These are phyloP conservation scores for Kalanchoe fedtschenkoi DNA, from an alignment of 164 flowering plant genomes.

Conservation along the genomic window DNA sequence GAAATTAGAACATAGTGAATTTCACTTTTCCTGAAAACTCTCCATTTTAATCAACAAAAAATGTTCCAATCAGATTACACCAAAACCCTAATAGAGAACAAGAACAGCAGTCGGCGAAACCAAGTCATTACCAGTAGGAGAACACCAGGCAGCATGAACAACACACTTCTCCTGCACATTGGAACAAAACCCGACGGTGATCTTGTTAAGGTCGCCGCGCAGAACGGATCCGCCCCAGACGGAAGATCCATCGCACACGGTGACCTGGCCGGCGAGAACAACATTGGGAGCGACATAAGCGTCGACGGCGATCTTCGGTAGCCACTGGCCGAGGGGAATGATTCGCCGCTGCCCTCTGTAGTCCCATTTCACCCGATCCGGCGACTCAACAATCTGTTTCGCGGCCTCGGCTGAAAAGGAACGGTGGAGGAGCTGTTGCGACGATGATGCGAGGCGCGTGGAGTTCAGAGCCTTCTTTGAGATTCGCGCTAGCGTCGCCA, in stretches of 20 bases:
- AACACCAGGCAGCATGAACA: slow-evolving; percentile 85
- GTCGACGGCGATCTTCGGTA: slow-evolving; percentile 88
- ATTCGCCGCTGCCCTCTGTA: slow-evolving; percentile 83
- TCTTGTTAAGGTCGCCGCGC: slow-evolving; percentile 94
- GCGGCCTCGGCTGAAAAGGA: slow-evolving; percentile 26
- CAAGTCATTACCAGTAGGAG: slow-evolving; percentile 71
- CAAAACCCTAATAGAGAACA: not conserved
- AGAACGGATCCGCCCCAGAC: slow-evolving; percentile 90
- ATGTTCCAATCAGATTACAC: not conserved
- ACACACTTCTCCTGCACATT: slow-evolving; percentile 94
- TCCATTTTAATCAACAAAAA: not conserved
- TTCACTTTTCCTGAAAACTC: too few species aligned
- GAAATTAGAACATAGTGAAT: too few species aligned
- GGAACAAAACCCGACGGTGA: slow-evolving; percentile 83
- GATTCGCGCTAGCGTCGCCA: slow-evolving; percentile 35
- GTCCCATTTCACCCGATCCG: slow-evolving; percentile 91
- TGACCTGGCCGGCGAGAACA: slow-evolving; percentile 91
- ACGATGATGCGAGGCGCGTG: slow-evolving; percentile 10
- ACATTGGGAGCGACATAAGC: slow-evolving; percentile 97
- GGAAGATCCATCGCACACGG: slow-evolving; percentile 79
- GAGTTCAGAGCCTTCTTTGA: slow-evolving; percentile 24
- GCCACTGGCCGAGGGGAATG: slow-evolving; percentile 92
- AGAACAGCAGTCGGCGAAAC: not conserved
- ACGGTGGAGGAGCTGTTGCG: slow-evolving; percentile 21
- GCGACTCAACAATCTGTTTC: slow-evolving; percentile 14